Base-by-base conservation (phyloP, 2,329 filamentous ascomycete genomes). In the Dactylellina sp. region DNA sequence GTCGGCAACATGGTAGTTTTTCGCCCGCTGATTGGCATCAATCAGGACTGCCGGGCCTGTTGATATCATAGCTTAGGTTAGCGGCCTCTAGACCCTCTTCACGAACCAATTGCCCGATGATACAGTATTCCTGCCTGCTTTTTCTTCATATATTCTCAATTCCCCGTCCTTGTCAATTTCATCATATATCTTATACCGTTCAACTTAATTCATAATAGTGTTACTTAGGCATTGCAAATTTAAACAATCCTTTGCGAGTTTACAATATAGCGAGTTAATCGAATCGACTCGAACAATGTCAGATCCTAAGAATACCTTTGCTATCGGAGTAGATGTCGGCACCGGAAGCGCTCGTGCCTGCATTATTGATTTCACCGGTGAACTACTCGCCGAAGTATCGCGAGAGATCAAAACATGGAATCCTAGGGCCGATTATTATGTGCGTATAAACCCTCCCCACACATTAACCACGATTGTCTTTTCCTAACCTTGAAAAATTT, bases 321-420 rank as follows among this genome's bases (percentile, higher is more conserved):
- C 75, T 35, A 62, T 98, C 79, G 94, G 94, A 75, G 92, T 99
- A 78, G 95, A 99, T 83, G 94, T 99, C 56, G 95, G 95, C 59
- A 99, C 95, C 18, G 95, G 95, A 64, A 97, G 92, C 81, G 95
- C 94, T 40, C 88, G 95, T 80, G 95, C 95, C 62, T 98, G 95
- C 82, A 92, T 99, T 80, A 97, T 99, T 82, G 92, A 98, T 81
- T 87, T 89, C 75, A 89, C 90, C 42, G 95, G 95, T 60, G 92
- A 97, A 80, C 98, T 99, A 82, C 89, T 89, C 80, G 88, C 86
- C 1, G 87, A 90, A 35, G 84, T 78, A 35, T 77, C 77, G 6
- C 77, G 75, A 47, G 76, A 78, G 18, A 79, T 78, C 32, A 71
- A 71, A 76, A 78, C 77, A 11, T 86, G 75, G 85, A 84, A 64